Conservation (phyloP, 2,329 filamentous ascomycete genomes). For the Lojkania enalia region DNA sequence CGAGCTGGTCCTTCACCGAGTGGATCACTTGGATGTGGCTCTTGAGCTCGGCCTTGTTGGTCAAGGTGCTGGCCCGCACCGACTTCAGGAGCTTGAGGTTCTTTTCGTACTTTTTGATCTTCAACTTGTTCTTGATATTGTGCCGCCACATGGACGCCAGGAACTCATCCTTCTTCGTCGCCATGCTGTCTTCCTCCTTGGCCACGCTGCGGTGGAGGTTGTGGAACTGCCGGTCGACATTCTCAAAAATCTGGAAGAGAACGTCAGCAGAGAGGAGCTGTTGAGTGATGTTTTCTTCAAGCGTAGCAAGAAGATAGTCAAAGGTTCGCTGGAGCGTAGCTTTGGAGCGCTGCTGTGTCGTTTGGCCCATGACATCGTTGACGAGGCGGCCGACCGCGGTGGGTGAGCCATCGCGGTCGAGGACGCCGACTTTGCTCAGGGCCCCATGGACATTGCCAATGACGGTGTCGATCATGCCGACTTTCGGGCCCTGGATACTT, state of each 20-base stretch:
- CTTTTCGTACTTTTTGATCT: conserved; percentile 87
- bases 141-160: conserved; percentile 84
- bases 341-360: conserved; percentile 77
- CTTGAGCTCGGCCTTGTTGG: conserved; percentile 83
- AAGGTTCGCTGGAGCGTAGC: conserved; percentile 84
- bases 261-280: conserved; percentile 80
- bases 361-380: conserved; percentile 76
- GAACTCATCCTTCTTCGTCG: conserved; percentile 77
- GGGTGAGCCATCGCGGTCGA: conserved; percentile 52
- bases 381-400: conserved; percentile 71
- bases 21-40: conserved; percentile 85
- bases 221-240: conserved; percentile 86
- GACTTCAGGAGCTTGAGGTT: conserved; percentile 79
- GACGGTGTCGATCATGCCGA: conserved; percentile 68
- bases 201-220: conserved; percentile 84
- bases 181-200: conserved; percentile 79
- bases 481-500: conserved; percentile 40
- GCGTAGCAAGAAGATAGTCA: conserved; percentile 79
- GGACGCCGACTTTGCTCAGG: conserved; percentile 62
- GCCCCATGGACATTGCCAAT: conserved; percentile 84
- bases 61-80: conserved; percentile 79
- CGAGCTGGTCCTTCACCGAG: conserved; percentile 82
- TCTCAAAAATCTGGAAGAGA: conserved; percentile 87
- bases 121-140: conserved; percentile 74
- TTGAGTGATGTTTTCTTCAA: conserved; percentile 85